Base-by-base conservation (phyloP, 2,329 filamentous ascomycete species). In the Colletotrichum chlorophyti region DNA sequence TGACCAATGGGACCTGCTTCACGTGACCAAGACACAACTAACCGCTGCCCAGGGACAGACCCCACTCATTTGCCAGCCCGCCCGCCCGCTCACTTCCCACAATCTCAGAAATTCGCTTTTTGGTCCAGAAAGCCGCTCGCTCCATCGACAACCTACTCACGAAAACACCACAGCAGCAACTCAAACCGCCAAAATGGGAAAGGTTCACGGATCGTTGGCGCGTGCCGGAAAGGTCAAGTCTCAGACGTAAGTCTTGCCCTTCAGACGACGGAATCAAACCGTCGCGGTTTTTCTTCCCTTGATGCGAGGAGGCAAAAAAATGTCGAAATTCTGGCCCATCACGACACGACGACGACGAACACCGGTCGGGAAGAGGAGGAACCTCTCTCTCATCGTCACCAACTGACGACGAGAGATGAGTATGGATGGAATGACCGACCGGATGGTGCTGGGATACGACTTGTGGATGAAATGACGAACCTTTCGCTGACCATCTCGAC, bases 201-300 rank as follows among this genome's bases (percentile, higher is more conserved):
- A 74, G 65, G 72, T 94, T 81, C 91, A 94, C 89, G 91, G 91
- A 79, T 95, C 91, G 77, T 90, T 95, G 81, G 91, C 91, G 79
- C 91, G 91, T 92, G 91, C 91, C 51, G 92, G 92, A 84, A 96
- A 96, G 87, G 93, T 97, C 88, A 96, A 96, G 90, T 94, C 91
- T 83, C 91, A 94, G 82, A 94, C 91, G 90, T 60, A 60, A 60
- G 57, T 60, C 51, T 60, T 45, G 38, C 38, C 52, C 43, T n/a
- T 26, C 17, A 29, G 35, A 29, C 46, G 40, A n/a, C n/a, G 24
- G 7, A 11, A 9, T 12, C 17, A 40, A 9, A 32, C 17, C 26
- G 27, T 14, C 15, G 15, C 15, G 6, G 34, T 27, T 41, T n/a
- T 27, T 14, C 24, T 14, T 31, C 32, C 10, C 10, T 46, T n/a